These are phyloP conservation scores for Vigna angularis DNA, from an alignment of 306 rosid genomes.

Conservation along the genomic window DNA sequence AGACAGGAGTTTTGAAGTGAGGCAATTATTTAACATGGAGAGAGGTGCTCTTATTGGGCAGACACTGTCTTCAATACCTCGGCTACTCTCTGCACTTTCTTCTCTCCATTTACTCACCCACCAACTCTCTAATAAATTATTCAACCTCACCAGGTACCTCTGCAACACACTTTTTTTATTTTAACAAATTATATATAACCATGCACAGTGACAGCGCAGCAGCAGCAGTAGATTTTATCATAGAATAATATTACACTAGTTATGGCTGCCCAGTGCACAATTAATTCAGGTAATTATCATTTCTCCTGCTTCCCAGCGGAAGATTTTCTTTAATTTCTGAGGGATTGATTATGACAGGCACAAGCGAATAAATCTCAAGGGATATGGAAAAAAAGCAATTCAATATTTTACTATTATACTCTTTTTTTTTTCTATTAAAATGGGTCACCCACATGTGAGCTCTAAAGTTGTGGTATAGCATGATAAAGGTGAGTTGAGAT, in stretches of 20 bases:
- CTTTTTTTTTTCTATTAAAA: neutral
- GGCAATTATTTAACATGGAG: constrained; percentile 14
- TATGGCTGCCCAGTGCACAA: no score
- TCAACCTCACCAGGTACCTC: no score
- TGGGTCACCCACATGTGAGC: constrained; percentile 1
- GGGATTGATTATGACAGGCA: constrained; percentile 57
- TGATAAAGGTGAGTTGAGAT: constrained; percentile 17
- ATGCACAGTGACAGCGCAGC: no score
- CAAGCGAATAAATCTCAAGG: constrained; percentile 47
- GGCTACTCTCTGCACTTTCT: constrained; percentile 12
- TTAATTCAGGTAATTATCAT: neutral
- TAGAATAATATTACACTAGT: no score
- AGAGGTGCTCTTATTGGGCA: constrained; percentile 28
- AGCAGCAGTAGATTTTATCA: no score
- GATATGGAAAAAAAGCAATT: constrained; percentile 44
- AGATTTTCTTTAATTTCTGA: constrained; percentile 28
- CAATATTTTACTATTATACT: neutral
- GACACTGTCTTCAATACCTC: constrained; percentile 48
- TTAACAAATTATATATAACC: no score
- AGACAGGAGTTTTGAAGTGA: neutral
- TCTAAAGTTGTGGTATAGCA: neutral
- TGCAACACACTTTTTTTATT: no score
- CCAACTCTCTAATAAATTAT: no score
- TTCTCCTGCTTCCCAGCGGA: constrained; percentile 5
- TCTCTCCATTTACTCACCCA: no score